Conservation (phyloP, 768 basidiomycete species). For the Leucocoprinus sp. region DNA sequence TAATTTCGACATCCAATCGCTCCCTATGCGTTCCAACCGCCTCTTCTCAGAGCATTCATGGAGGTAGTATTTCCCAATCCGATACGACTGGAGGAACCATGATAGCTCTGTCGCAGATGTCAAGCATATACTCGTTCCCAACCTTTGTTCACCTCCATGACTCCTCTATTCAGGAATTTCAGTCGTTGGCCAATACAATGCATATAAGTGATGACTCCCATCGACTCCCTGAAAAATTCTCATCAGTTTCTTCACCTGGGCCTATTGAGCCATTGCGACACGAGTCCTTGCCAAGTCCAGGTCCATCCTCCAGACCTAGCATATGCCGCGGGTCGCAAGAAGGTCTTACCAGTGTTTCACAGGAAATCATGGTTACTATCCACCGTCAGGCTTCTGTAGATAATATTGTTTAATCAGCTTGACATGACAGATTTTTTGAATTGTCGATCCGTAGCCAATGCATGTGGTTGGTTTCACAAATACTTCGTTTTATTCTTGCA, state of each 20-base stretch:
- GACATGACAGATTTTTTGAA: too few species aligned
- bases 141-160: conserved; percentile 8
- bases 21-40: too few species aligned
- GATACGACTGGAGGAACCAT: background rate
- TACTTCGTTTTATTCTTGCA: too few species aligned
- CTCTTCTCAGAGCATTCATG: too few species aligned
- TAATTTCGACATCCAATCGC: too few species aligned
- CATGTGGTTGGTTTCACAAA: too few species aligned
- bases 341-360: conserved; percentile 4
- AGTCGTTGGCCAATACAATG: too few species aligned
- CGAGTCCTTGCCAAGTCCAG: background rate
- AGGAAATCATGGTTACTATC: conserved; percentile 15
- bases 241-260: background rate
- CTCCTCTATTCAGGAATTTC: background rate
- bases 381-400: conserved; percentile 19
- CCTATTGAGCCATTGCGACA: background rate
- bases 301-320: conserved; percentile 13
- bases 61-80: background rate
- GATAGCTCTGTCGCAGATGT: background rate
- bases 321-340: conserved; percentile 3
- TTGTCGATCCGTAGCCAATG: too few species aligned
- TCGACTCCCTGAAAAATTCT: background rate
- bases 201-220: background rate
- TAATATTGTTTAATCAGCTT: conserved; percentile 14
- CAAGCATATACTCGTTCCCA: conserved; percentile 13